These are phyloP conservation scores for Pythium coloratum DNA, from an alignment of 352 stramenopile species.

Conservation along the genomic window DNA sequence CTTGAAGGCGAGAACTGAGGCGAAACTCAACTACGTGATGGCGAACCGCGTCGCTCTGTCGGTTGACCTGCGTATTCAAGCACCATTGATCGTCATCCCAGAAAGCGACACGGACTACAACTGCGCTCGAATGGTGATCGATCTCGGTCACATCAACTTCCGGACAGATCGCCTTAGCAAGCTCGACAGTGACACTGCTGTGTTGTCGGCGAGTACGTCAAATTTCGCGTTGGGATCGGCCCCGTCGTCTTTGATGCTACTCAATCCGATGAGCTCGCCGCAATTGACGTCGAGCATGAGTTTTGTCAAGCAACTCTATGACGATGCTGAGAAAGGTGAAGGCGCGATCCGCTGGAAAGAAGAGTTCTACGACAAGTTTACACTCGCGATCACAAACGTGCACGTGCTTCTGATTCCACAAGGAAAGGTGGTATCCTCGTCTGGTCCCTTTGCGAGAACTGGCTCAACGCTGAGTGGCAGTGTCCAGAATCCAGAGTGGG, in stretches of 20 bases:
- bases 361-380: slow-evolving; percentile 92
- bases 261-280: slow-evolving; percentile 44
- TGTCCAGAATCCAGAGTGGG: slow-evolving; percentile 58
- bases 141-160: slow-evolving; percentile 86
- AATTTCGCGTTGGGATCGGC: slow-evolving; percentile 31
- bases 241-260: slow-evolving; percentile 41
- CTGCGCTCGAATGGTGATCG: slow-evolving; percentile 73
- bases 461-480: slow-evolving; percentile 14
- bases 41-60: slow-evolving; percentile 80
- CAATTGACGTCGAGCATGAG: slow-evolving; percentile 57
- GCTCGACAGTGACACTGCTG: slow-evolving; percentile 54
- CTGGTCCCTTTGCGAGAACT: background rate
- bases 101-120: slow-evolving; percentile 81
- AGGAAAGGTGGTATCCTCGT: slow-evolving; percentile 23
- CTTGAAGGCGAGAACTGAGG: slow-evolving; percentile 81
- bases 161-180: slow-evolving; percentile 80
- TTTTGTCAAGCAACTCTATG: slow-evolving; percentile 85
- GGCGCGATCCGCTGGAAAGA: slow-evolving; percentile 88
- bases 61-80: slow-evolving; percentile 83
- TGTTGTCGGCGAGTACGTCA: slow-evolving; percentile 32
- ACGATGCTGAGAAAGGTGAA: slow-evolving; percentile 84
- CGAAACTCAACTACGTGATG: slow-evolving; percentile 90
- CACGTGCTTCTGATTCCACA: slow-evolving; percentile 82
- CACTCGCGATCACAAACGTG: slow-evolving; percentile 77
- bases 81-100: slow-evolving; percentile 82